Base-by-base conservation (phyloP, 257 asterid species). In the Salvia miltiorrhiza region DNA sequence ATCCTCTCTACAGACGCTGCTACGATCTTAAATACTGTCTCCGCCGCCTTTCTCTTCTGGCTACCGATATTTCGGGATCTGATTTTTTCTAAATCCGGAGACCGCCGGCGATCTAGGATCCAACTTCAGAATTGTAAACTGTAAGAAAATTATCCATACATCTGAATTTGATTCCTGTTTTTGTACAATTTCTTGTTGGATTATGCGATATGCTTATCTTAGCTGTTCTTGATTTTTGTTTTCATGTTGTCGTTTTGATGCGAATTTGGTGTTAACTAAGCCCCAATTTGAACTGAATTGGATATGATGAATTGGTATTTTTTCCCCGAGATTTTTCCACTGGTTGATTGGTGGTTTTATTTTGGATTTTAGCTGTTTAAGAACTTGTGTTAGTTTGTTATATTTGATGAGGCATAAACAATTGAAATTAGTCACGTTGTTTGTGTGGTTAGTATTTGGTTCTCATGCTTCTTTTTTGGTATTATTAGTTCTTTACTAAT, bases 91-190 rank as follows among this genome's bases (percentile, higher is more conserved):
- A 24, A 45, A 65, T 47, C 20, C 21, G 71, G 24, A 50, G 14
- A 50, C 23, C 7, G 21, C 35, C 62, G 24, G 20, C 62, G 62
- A 66, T 50, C 71, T 66, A 49, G 50, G 49, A 8, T 50, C 62
- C 52, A 23, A 37, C 30, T 53, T 30, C 9, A 7, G 13, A n/a
- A 49, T 49, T 50, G 21, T 35, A 11, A 49, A 35, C 24, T 66
- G 39, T 49, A 50, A 30, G 41, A 12, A 16, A 17, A 35, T 39
- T 33, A 9, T 35, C 39, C 19, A 7, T 20, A 5, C 2, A 33
- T 50, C 5, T 23, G 4, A 1, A 4, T 66, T 3, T 16, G 14
- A 1, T 14, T 55, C 0, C 20, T 39, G 1, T 26, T 26, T 45
- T 17, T 47, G 3, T 5, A 1, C 3, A 24, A 47, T 64, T 9